These are phyloP conservation scores for Polygonum maritimum DNA, from an alignment of 148 eudicot genomes.

Conservation along the genomic window DNA sequence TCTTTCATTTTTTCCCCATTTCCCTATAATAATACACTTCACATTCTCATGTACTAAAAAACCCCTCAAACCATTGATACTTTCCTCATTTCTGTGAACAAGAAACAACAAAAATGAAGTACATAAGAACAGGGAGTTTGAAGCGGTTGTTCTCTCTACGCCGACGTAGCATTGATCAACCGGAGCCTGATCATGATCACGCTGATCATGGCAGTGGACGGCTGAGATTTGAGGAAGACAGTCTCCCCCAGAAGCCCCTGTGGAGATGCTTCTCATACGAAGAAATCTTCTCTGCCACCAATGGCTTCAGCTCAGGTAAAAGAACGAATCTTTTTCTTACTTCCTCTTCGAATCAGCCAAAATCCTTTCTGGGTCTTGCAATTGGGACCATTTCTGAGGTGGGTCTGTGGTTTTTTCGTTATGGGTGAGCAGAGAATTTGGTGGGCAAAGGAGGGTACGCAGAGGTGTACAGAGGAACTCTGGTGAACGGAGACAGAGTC, in stretches of 20 bases:
- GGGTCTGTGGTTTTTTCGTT: not conserved
- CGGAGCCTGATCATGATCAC: constrained; percentile 17
- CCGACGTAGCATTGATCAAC: constrained; percentile 31
- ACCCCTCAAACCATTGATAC: not conserved
- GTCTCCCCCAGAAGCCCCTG: constrained; percentile 33
- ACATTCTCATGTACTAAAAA: too few species aligned
- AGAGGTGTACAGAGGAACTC: constrained; percentile 69
- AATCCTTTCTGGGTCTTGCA: not conserved
- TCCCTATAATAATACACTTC: not conserved
- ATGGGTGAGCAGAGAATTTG: constrained; percentile 48
- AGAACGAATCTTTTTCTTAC: not conserved
- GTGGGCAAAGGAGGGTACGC: constrained; percentile 96
- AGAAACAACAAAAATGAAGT: constrained; percentile 38
- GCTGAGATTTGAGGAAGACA: not conserved
- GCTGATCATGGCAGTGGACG: constrained; percentile 11
- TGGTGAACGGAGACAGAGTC: constrained; percentile 52
- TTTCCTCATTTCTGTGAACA: not conserved
- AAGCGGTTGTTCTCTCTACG: constrained; percentile 57
- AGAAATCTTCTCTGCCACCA: constrained; percentile 73
- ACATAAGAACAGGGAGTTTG: constrained; percentile 58
- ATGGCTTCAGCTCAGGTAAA: constrained; percentile 71
- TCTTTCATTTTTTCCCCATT: not conserved
- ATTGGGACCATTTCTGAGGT: constrained; percentile 1
- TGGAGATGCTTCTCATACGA: constrained; percentile 85
- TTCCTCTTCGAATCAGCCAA: not conserved